Percentiles rank a stretch among this genome's conserved stretches.
These are phyloP conservation scores for Trametes cinnabarina DNA, from an alignment of 768 basidiomycete genomes.

Conservation along the genomic window DNA sequence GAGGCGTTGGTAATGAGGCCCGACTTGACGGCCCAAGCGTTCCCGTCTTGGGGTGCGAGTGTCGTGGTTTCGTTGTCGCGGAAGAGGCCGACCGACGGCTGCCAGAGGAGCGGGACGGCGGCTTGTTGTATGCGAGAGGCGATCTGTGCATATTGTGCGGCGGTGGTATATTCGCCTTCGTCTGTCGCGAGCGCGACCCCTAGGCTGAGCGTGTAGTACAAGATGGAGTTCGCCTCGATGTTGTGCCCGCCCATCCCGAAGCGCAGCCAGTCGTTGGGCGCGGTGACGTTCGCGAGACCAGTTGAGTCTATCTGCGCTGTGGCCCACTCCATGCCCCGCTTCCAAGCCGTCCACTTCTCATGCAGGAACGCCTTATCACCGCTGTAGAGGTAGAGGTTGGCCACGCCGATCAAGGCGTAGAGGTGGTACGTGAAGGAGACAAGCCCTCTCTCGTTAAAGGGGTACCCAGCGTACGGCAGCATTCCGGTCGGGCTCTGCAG, in stretches of 20 bases:
- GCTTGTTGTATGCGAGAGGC: constrained; percentile 9
- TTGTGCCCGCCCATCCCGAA: constrained; percentile 21
- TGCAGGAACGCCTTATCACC: constrained; percentile 15
- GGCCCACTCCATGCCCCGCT: constrained; percentile 16
- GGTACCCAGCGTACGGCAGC: constrained; percentile 15
- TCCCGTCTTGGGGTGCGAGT: constrained; percentile 21
- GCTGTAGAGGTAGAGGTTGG: constrained; percentile 19
- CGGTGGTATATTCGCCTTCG: constrained; percentile 2
- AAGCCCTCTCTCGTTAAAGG: constrained; percentile 10
- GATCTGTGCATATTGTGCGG: neutral
- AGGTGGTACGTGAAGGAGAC: constrained; percentile 20
- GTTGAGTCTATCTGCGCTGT: constrained; percentile 12
- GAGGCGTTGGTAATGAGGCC: constrained; percentile 12
- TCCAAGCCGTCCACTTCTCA: constrained; percentile 12
- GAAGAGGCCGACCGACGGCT: constrained; percentile 17
- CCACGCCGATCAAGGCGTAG: constrained; percentile 17
- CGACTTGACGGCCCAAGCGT: constrained; percentile 20
- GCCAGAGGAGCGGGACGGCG: constrained; percentile 16
- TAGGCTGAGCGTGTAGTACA: constrained; percentile 17
- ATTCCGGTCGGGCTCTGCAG: constrained; percentile 7
- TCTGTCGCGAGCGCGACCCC: constrained; percentile 7
- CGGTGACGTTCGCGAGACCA: constrained; percentile 16
- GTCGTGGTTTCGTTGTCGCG: constrained; percentile 21
- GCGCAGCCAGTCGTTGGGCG: constrained; percentile 17
- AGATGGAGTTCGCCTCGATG: constrained; percentile 19